These are phyloP conservation scores for Termitomyces titanicus DNA, from an alignment of 768 basidiomycete genomes.

Conservation along the genomic window DNA sequence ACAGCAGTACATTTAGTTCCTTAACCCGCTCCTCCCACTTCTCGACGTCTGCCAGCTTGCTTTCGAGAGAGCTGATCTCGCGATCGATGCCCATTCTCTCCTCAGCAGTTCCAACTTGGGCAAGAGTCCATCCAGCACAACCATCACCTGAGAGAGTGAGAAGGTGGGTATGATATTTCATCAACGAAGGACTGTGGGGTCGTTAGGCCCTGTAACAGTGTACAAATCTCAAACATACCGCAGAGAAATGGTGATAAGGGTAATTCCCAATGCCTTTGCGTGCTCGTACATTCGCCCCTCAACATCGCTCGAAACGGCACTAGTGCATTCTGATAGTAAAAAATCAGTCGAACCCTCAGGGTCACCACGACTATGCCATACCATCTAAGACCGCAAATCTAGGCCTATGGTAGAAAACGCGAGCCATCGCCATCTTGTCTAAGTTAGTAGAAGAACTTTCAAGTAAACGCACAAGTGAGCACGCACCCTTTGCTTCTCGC, in stretches of 20 bases:
- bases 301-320: conserved; percentile 93
- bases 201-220: not conserved
- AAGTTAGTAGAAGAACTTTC: not conserved
- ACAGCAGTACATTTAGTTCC: conserved; percentile 58
- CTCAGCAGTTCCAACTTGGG: conserved; percentile 67
- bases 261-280: conserved; percentile 84
- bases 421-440: conserved; percentile 79
- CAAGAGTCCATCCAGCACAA: conserved; percentile 67
- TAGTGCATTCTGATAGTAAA: conserved; percentile 73
- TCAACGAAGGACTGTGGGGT: conserved; percentile 63
- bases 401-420: conserved; percentile 88
- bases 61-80: conserved; percentile 68
- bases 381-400: conserved; percentile 85
- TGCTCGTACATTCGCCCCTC: conserved; percentile 96
- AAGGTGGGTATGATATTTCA: conserved; percentile 86
- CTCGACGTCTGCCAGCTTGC: conserved; percentile 65
- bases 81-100: conserved; percentile 71
- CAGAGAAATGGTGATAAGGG: conserved; percentile 89
- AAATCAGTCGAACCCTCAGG: not conserved
- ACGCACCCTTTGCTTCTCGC: conserved; percentile 88
- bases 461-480: not conserved
- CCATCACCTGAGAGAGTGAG: conserved; percentile 75
- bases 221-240: conserved; percentile 42
- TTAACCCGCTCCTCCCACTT: conserved; percentile 68
- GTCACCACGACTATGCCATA: conserved; percentile 29